Base-by-base conservation (phyloP, 2,329 filamentous ascomycete species). In the Pseudogymnoascus sp. region DNA sequence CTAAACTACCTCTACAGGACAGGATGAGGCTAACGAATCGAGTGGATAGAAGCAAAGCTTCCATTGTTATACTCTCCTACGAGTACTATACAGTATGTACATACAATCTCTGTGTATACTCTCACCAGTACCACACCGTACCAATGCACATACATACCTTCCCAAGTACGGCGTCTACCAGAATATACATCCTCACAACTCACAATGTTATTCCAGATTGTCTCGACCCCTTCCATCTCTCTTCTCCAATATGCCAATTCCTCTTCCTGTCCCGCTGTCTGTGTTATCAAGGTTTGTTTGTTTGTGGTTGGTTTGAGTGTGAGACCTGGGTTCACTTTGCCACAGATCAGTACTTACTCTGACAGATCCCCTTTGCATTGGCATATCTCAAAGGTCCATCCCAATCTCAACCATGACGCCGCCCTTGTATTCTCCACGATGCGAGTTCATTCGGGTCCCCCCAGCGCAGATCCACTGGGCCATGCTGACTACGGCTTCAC, bases 161-260 rank as follows among this genome's bases (percentile, higher is more conserved):
- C 25, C 16, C 19, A 34, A 31, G 8, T 16, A 57, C 25, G 4
- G n/a, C 3, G 2, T 34, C 16, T 57, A 57, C 48, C 11, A 8
- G 7, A 11, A 31, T 57, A 31, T 57, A 57, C 48, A 19, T 57
- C 1, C 10, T 11, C n/a, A 11, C 25, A 57, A 31, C 48, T 57
- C 48, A 31, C 25, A 16, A 2, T 16, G 10, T 11, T 57, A 57
- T 57, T 57, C 48, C 48, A 57, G 48, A 57, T 31, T 57, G 23
- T 57, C 48, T 19, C n/a, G 25, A 57, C n/a, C 48, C 48, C 25
- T 57, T 57, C 48, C 48, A 57, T 57, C 48, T 57, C 48, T 54
- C 3, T 4, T 34, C 48, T 57, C 48, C 6, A 14, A 3, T 31
- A 6, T 16, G 6, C 48, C 25, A 57, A 57, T 57, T 34, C 25